Percentiles rank a stretch among this genome's conserved stretches.
Evolutionary conservation across 2,329 filamentous ascomycete species (phyloP).

Genomic region (Fusarium armeniacum): DNA sequence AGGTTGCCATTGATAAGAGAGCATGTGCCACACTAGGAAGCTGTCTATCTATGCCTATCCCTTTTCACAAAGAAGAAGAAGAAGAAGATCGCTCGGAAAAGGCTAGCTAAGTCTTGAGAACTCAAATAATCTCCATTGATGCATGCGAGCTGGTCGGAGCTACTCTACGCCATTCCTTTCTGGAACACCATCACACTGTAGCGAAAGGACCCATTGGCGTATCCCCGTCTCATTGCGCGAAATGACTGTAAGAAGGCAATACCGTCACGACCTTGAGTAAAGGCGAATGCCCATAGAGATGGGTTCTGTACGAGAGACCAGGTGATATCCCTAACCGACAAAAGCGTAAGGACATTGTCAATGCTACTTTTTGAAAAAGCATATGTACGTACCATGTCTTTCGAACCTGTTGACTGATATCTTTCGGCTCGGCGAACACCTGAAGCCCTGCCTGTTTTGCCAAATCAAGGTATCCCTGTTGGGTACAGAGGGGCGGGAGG

Average conservation of each 20-base stretch:
- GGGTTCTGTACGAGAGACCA: conserved; percentile 72
- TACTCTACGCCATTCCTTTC: conserved; percentile 53
- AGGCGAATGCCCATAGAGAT: conserved; percentile 71
- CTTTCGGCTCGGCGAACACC: conserved; percentile 62
- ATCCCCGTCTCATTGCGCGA: conserved; percentile 71
- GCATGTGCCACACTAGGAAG: neutral
- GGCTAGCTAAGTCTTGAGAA: neutral
- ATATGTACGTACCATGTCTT: conserved; percentile 67
- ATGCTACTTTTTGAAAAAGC: too few species aligned
- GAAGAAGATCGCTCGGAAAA: neutral
- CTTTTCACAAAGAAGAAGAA: neutral
- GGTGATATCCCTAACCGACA: conserved; percentile 70
- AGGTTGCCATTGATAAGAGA: conserved; percentile 1
- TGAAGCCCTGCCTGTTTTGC: conserved; percentile 64
- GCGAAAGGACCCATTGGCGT: conserved; percentile 69
- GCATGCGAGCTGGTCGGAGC: neutral
- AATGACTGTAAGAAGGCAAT: conserved; percentile 73
- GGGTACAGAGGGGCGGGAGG: conserved; percentile 68
- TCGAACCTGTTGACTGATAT: conserved; percentile 70
- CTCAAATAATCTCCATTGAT: neutral
- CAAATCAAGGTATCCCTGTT: conserved; percentile 65
- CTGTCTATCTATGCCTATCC: neutral
- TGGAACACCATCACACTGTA: conserved; percentile 71
- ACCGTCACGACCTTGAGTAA: conserved; percentile 71
- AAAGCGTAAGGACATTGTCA: conserved; percentile 1